Conservation (phyloP, 2,329 filamentous ascomycete species). For the Tympanopsis confertula region DNA sequence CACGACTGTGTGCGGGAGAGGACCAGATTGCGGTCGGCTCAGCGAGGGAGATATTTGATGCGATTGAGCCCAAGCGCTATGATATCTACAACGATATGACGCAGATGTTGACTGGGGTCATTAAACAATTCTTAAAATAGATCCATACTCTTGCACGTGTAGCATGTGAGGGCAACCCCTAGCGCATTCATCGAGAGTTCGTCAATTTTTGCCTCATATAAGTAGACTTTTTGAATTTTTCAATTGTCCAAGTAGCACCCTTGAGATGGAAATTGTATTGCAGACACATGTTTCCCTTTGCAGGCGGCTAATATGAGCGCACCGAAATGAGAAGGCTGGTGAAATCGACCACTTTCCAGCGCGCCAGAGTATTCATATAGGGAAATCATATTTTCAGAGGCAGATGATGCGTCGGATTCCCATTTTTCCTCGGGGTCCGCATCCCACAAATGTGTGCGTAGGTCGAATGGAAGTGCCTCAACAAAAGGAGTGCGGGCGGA, state of each 20-base stretch:
- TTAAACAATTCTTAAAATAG: background rate
- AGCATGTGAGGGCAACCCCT: too few relatives aligned
- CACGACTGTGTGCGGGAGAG: constrained; percentile 20
- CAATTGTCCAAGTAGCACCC: too few relatives aligned
- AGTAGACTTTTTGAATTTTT: too few relatives aligned
- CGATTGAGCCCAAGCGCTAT: constrained; percentile 35
- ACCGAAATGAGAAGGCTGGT: background rate
- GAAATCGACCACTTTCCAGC: background rate
- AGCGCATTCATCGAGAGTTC: too few relatives aligned
- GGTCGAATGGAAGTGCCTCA: constrained; percentile 14
- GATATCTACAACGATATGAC: constrained; percentile 18
- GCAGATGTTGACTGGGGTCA: constrained; percentile 9
- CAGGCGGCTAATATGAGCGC: background rate
- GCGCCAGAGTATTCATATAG: background rate
- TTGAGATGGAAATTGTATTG: too few relatives aligned
- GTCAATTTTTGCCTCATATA: too few relatives aligned
- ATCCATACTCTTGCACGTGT: too few relatives aligned
- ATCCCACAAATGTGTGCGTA: constrained; percentile 14
- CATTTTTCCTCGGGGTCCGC: constrained; percentile 4
- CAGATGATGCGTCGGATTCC: constrained; percentile 2
- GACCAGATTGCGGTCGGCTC: constrained; percentile 28
- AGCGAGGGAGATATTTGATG: constrained; percentile 23
- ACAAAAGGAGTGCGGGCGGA: constrained; percentile 15
- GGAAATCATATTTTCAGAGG: background rate
- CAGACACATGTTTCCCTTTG: too few relatives aligned